A percentile compares a stretch with the other conserved stretches of the same genome.
These are phyloP conservation scores for Sporisorium sorghi DNA, from an alignment of 1,284 basidiomycete genomes.

Conservation along the genomic window DNA sequence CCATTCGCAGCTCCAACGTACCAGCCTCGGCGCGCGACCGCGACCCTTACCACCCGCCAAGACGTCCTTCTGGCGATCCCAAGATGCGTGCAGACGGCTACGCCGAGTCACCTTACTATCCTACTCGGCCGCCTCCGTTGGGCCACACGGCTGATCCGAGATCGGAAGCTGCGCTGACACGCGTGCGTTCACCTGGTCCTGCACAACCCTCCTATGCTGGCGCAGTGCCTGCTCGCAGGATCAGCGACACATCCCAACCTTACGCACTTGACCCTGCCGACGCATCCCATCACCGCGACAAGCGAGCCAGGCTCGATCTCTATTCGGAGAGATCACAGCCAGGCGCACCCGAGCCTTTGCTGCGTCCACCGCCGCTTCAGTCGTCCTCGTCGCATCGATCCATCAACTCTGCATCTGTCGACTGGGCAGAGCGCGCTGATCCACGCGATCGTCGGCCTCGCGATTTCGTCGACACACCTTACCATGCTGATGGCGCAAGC, in stretches of 20 bases:
- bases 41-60: slow-evolving; percentile 17
- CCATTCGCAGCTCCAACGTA: slow-evolving; percentile 5
- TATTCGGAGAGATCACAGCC: slow-evolving; percentile 28
- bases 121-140: slow-evolving; percentile 2
- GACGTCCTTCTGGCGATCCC: slow-evolving; percentile 17
- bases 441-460: slow-evolving; percentile 21
- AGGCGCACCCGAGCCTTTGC: slow-evolving; percentile 4
- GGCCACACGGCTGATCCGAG: slow-evolving; percentile 20
- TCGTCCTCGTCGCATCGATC: slow-evolving; percentile 31
- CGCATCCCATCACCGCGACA: slow-evolving; percentile 31
- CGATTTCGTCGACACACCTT: slow-evolving; percentile 10
- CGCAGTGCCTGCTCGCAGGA: slow-evolving; percentile 16
- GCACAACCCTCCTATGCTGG: slow-evolving; percentile 10
- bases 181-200: slow-evolving; percentile 20
- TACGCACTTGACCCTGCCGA: slow-evolving; percentile 16
- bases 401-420: slow-evolving; percentile 13
- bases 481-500: slow-evolving; percentile 6
- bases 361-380: slow-evolving; percentile 26
- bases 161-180: slow-evolving; percentile 11
- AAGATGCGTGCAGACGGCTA: slow-evolving; percentile 22
- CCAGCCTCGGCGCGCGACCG: slow-evolving; percentile 13
- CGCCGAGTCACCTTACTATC: slow-evolving; percentile 21
- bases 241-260: slow-evolving; percentile 31
- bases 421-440: slow-evolving; percentile 25
- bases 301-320: slow-evolving; percentile 36